Evolutionary conservation across 169 alveolate genomes (phyloP), one percentile per base, ranked within the genome.

Genomic region (Babesia sp.): DNA sequence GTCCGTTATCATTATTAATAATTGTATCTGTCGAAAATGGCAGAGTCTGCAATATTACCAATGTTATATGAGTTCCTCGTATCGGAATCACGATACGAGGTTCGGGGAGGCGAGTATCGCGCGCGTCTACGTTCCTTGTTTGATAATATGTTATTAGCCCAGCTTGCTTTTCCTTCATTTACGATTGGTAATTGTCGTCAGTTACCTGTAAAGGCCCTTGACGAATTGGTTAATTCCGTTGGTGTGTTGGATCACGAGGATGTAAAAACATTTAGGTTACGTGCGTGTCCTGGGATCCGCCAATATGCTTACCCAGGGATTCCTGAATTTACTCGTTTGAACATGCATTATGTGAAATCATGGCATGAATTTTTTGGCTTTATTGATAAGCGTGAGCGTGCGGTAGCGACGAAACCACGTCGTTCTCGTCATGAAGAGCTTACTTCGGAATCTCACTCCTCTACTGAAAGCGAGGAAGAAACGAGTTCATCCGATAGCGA

Each of bases 281-380:
- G 22, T 14, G 63, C 73, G 2, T 78, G 68, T 34, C 70, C 68
- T 4, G 83, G 86, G 24, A 67, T 78, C 29, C 64, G 50, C 20
- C 86, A 78, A 42, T 78, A 78, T 41, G 86, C 64, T 41, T 78
- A 61, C 44, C 86, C 86, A 28, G 72, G 46, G 74, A 78, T 78
- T 5, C 82, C 82, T 0, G 86, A 61, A 12, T 68, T 68, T 33
- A 18, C 16, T 28, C 20, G 31, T 3, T 36, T 78, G 29, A 72
- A 78, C 31, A 31, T 37, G 44, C 11, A 39, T 5, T 78, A 42
- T 39, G 39, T 78, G 41, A 51, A 54, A 18, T 4, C 28, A 16
- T 78, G 86, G 86, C 28, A 69, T n/a, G 18, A 54, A 29, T 78
- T 78, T 50, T 78, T 60, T 42, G 74, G 74, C 24, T 16, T 64